Evolutionary conservation across 345 rosid genomes (phyloP).

Genomic region (Euclidium syriacum): DNA sequence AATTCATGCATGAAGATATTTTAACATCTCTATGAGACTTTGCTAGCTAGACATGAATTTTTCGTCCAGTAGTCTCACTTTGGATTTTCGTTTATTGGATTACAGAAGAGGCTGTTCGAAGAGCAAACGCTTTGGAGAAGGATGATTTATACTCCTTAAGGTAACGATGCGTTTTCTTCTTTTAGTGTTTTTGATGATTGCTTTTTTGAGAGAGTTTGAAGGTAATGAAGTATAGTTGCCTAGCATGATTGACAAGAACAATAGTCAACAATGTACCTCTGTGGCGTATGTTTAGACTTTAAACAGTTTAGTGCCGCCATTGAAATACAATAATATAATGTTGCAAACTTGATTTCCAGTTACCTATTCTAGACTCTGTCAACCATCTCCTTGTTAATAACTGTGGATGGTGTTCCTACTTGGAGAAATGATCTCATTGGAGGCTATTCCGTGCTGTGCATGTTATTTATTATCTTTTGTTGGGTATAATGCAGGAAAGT

Average conservation of each 20-base stretch:
- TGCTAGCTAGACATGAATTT: not conserved
- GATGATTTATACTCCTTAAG: constrained; percentile 69
- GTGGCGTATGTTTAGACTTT: not conserved
- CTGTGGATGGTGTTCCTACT: not conserved
- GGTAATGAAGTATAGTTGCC: constrained; percentile 9
- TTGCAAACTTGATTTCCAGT: not conserved
- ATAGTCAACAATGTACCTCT: not conserved
- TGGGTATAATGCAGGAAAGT: constrained; percentile 52
- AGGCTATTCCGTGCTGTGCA: constrained; percentile 6
- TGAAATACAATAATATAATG: not conserved
- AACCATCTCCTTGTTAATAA: not conserved
- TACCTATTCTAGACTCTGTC: constrained; percentile 4
- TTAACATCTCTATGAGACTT: not conserved
- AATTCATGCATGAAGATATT: not conserved
- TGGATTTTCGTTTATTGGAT: constrained; percentile 11
- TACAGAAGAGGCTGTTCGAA: constrained; percentile 72
- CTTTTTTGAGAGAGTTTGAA: not conserved
- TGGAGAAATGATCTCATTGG: constrained; percentile 5
- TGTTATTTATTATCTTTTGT: constrained; percentile 16
- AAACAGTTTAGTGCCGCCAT: not conserved
- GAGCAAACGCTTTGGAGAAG: constrained; percentile 60
- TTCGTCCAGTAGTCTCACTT: not conserved
- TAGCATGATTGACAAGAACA: constrained; percentile 9
- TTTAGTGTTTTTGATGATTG: constrained; percentile 1
- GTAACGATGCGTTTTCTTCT: constrained; percentile 30